Evolutionary conservation across 1,284 basidiomycete species (phyloP).

Genomic region (Leccinum pachyderme): DNA sequence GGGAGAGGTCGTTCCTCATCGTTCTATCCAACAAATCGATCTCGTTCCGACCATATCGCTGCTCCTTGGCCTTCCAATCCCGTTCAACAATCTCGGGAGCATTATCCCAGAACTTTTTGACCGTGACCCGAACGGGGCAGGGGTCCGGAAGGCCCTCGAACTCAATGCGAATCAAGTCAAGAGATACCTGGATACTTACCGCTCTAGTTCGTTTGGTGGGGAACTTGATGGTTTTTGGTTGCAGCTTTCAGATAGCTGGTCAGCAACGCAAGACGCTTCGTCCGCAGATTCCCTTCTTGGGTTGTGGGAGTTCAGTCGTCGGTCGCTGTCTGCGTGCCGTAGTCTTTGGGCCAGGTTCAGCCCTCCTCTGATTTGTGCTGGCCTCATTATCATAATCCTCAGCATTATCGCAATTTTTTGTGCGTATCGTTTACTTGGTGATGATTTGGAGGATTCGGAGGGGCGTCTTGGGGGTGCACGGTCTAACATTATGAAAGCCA

Average conservation of each 20-base stretch:
- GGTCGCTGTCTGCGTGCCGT: slow-evolving; percentile 72
- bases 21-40: slow-evolving; percentile 91
- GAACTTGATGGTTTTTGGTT: slow-evolving; percentile 71
- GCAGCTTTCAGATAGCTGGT: slow-evolving; percentile 50
- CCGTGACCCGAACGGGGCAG: slow-evolving; percentile 33
- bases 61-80: slow-evolving; percentile 91
- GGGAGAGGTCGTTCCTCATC: slow-evolving; percentile 50
- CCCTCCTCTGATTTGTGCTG: slow-evolving; percentile 70
- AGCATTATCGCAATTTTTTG: slow-evolving; percentile 48
- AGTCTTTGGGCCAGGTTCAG: slow-evolving; percentile 96
- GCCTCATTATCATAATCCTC: slow-evolving; percentile 51
- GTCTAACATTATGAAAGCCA: slow-evolving; percentile 35
- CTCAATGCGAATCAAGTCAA: slow-evolving; percentile 80
- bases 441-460: slow-evolving; percentile 12
- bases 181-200: slow-evolving; percentile 77
- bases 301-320: slow-evolving; percentile 57
- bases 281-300: slow-evolving; percentile 37
- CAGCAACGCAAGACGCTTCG: slow-evolving; percentile 24
- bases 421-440: slow-evolving; percentile 44
- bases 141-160: slow-evolving; percentile 56
- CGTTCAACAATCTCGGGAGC: slow-evolving; percentile 92
- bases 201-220: slow-evolving; percentile 59
- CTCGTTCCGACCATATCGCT: slow-evolving; percentile 88
- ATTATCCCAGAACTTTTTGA: slow-evolving; percentile 90
- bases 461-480: slow-evolving; percentile 39